Evolutionary conservation across 371 early-diverging fungal genomes (phyloP).

Genomic region (Zychaea mexicana): DNA sequence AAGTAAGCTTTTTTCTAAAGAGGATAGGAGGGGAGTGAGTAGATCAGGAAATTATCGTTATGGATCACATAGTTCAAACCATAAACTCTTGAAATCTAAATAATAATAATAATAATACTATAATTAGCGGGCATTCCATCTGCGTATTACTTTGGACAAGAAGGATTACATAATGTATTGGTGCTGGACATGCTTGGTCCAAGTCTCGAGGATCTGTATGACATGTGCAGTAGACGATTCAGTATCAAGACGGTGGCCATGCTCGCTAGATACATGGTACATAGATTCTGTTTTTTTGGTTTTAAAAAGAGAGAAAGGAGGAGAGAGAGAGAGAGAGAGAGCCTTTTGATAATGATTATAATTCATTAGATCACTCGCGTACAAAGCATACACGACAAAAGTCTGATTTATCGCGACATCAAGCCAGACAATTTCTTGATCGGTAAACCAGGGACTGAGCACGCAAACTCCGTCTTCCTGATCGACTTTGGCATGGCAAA

Average conservation of each 20-base stretch:
- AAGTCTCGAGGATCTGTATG: slow-evolving; percentile 95
- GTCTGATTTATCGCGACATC: slow-evolving; percentile 98
- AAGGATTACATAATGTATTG: slow-evolving; percentile 91
- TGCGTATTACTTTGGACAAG: slow-evolving; percentile 94
- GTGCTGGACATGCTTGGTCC: slow-evolving; percentile 97
- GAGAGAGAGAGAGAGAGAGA: no score
- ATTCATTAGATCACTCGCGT: slow-evolving; percentile 39
- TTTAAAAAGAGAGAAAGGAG: background rate
- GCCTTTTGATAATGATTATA: background rate
- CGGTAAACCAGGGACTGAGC: slow-evolving; percentile 72
- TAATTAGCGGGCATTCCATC: slow-evolving; percentile 77
- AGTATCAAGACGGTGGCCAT: slow-evolving; percentile 92
- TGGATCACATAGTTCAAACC: no score
- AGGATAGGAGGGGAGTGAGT: no score
- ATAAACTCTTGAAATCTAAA: background rate
- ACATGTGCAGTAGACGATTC: slow-evolving; percentile 90
- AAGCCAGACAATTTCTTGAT: slow-evolving; percentile 99
- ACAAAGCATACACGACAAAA: slow-evolving; percentile 95
- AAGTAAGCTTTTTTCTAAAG: slow-evolving; percentile 31
- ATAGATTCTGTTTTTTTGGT: no score
- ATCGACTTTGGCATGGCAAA: slow-evolving; percentile 98
- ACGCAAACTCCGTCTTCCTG: slow-evolving; percentile 68
- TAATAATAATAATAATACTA: background rate
- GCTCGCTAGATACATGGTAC: slow-evolving; percentile 94
- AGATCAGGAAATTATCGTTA: background rate